phyloP scores from a whole-genome alignment of 768 basidiomycete genomes.

The Leccinum rimulosum region DNA sequence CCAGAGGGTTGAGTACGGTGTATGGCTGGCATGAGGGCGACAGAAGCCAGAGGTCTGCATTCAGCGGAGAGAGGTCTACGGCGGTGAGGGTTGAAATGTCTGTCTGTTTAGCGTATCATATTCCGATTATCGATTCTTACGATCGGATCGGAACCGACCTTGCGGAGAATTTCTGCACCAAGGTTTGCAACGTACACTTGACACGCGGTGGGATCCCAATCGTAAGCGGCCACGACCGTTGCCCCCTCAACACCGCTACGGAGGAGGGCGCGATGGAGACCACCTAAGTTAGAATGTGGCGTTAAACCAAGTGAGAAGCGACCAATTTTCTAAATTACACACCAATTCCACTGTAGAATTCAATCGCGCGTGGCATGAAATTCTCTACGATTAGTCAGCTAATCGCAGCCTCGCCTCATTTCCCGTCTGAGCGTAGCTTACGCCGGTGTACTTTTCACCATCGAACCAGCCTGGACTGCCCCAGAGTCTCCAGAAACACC shows the following conservation, averaged over 20 bases:
- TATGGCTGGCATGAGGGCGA: slow-evolving; percentile 87
- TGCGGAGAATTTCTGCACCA: slow-evolving; percentile 44
- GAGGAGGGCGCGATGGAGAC: slow-evolving; percentile 65
- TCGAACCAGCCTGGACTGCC: background rate
- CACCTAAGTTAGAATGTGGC: slow-evolving; percentile 43
- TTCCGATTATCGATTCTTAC: background rate
- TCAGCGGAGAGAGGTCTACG: slow-evolving; percentile 39
- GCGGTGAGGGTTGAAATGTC: slow-evolving; percentile 64
- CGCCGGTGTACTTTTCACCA: slow-evolving; percentile 3
- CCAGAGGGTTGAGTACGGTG: slow-evolving; percentile 70
- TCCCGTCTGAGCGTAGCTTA: background rate
- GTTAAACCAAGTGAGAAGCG: background rate
- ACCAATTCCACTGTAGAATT: slow-evolving; percentile 87
- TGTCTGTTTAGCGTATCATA: slow-evolving; percentile 32
- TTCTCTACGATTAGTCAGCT: slow-evolving; percentile 16
- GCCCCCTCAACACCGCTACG: slow-evolving; percentile 46
- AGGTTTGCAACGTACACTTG: slow-evolving; percentile 67
- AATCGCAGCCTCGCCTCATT: slow-evolving; percentile 19
- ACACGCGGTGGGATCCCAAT: slow-evolving; percentile 78
- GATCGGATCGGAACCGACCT: slow-evolving; percentile 7
- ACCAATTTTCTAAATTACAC: background rate
- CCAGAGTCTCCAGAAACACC: too few species aligned
- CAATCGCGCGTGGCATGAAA: slow-evolving; percentile 31
- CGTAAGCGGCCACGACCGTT: slow-evolving; percentile 63
- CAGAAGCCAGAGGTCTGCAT: slow-evolving; percentile 70